Evolutionary conservation across 23 red algal genomes (phyloP).

Genomic region (Gracilariopsis chorda): DNA sequence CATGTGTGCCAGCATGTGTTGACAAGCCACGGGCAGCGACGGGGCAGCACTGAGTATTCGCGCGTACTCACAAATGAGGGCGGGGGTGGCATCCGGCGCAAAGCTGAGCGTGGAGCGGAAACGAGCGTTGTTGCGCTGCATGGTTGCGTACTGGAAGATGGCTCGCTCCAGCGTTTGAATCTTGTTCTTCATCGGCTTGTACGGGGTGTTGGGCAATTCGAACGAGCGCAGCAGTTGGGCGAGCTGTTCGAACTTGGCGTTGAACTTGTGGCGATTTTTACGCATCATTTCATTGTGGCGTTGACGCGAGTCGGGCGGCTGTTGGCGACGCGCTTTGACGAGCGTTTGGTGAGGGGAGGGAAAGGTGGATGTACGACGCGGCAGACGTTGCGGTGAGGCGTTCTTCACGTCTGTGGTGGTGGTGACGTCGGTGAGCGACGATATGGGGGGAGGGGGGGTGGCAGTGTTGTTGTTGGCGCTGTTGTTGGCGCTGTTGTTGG

Average conservation of each 20-base stretch:
- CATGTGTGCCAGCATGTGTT: conserved; percentile 2
- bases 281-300: conserved; percentile 50
- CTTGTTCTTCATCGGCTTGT: conserved; percentile 60
- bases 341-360: not conserved
- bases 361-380: not conserved
- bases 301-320: conserved; percentile 19
- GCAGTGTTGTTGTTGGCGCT: too few species aligned
- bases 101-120: conserved; percentile 7
- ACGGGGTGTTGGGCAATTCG: not conserved
- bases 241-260: conserved; percentile 33
- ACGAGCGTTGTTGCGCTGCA: conserved; percentile 2
- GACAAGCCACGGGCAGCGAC: not conserved
- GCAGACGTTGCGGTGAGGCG: not conserved
- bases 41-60: not conserved
- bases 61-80: not conserved
- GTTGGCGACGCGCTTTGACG: not conserved
- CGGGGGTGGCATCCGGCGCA: not conserved
- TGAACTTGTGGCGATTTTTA: conserved; percentile 29
- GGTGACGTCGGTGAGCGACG: not conserved
- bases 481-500: too few species aligned
- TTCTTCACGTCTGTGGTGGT: not conserved
- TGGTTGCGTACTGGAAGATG: conserved; percentile 39
- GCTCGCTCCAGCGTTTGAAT: conserved; percentile 42
- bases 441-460: too few species aligned
- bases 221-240: not conserved